phyloP scores from a whole-genome alignment of 2,329 filamentous ascomycete species.

The Trichoderma sp. region DNA sequence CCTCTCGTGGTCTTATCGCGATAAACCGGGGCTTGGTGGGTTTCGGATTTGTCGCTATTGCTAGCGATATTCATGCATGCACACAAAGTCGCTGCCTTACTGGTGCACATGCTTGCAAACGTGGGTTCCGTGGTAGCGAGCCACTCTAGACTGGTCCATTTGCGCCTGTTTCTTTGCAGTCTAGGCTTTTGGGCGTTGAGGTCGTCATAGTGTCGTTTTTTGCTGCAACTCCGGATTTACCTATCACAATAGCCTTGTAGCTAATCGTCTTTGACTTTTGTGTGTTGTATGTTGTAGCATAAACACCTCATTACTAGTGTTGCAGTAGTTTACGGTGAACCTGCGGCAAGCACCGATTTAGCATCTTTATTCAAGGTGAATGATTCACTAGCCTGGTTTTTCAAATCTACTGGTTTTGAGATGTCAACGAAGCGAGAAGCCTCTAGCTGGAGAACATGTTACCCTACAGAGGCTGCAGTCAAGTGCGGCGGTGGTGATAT shows the following conservation, averaged over 20 bases:
- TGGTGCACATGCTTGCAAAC: conserved; percentile 18
- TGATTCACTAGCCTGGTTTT: neutral
- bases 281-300: neutral
- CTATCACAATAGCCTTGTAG: neutral
- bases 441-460: neutral
- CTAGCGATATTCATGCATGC: conserved; percentile 12
- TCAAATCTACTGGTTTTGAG: neutral
- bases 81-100: conserved; percentile 10
- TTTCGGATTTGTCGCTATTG: neutral
- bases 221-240: too few relatives aligned
- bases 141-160: neutral
- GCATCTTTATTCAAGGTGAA: neutral
- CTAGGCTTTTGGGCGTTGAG: neutral
- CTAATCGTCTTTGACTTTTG: neutral
- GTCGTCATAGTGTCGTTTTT: neutral
- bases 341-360: neutral
- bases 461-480: neutral
- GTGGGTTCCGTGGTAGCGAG: neutral
- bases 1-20: neutral
- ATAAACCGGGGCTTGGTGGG: conserved; percentile 3
- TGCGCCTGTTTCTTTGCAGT: neutral
- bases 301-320: neutral
- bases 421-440: neutral
- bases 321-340: neutral
- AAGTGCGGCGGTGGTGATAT: neutral